Evolutionary conservation across 2,329 filamentous ascomycete species (phyloP), one percentile per base, ranked within the genome.

Genomic region (Huntiella savannae): DNA sequence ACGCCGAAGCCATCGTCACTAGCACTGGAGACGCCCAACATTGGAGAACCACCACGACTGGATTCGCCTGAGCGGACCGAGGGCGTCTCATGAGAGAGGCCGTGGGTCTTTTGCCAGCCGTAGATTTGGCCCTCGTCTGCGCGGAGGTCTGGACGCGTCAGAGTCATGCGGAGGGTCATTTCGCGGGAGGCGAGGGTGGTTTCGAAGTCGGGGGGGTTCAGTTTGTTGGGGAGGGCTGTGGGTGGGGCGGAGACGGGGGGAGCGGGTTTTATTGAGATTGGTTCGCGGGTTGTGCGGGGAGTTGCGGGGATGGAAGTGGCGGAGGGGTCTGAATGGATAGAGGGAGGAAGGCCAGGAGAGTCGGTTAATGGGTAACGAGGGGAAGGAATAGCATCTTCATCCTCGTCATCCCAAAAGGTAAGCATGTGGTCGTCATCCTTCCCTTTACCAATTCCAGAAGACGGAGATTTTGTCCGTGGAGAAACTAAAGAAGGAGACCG

Each of bases 121-220:
- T 86, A 83, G 12, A 83, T 69, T 50, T 78, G 69, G 8, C 79
- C 75, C 51, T 88, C 81, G 51, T 78, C 69, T 4, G 79, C 78
- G 37, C 86, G 77, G 41, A 96, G 69, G 58, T 96, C 88, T 0
- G 86, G 83, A 40, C 87, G 71, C 3, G 91, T 96, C 46, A 96
- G 70, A 0, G 88, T 96, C 86, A 96, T 93, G 42, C 87, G 82
- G 42, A 96, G 64, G 2, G 91, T 96, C 87, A 95, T 95, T 60
- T 96, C 87, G 33, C 87, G 57, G 19, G 45, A 43, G 16, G 49
- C 45, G 12, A 47, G 41, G 6, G 45, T 45, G 5, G 43, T 46
- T 33, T 47, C 49, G 19, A 50, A 50, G 38, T 50, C 49, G 16
- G 45, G 34, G 10, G 45, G 43, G 32, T 47, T 46, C 1, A 33